phyloP scores from a whole-genome alignment of 2,329 filamentous ascomycete species.

The Hypomyces rosellus region DNA sequence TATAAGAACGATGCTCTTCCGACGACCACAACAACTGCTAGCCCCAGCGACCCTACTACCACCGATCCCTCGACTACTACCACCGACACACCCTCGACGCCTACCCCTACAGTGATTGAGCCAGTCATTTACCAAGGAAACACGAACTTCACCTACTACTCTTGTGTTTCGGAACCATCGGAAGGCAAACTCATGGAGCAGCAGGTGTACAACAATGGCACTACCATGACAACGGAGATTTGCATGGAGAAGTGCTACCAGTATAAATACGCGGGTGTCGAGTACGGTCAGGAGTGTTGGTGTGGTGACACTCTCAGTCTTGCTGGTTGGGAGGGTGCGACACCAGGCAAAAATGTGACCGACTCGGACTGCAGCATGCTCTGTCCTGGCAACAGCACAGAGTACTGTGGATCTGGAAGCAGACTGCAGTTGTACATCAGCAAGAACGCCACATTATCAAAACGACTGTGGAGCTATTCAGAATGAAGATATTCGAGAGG shows the following conservation, averaged over 20 bases:
- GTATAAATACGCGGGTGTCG: constrained; percentile 30
- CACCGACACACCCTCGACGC: constrained; percentile 26
- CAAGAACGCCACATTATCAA: neutral
- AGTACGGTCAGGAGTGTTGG: constrained; percentile 34
- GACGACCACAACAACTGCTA: constrained; percentile 1
- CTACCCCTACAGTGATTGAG: constrained; percentile 22
- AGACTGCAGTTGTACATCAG: constrained; percentile 27
- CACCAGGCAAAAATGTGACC: constrained; percentile 24
- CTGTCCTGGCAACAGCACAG: constrained; percentile 28
- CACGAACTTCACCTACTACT: constrained; percentile 32
- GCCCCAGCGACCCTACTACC: neutral
- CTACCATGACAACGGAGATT: constrained; percentile 27
- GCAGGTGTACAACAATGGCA: constrained; percentile 24
- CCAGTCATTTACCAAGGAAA: constrained; percentile 28
- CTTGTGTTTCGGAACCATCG: constrained; percentile 29
- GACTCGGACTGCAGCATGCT: constrained; percentile 25
- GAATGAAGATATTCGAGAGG: neutral
- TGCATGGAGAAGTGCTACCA: constrained; percentile 28
- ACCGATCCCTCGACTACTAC: constrained; percentile 6
- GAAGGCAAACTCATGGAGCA: constrained; percentile 24
- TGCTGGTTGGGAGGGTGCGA: constrained; percentile 16
- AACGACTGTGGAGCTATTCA: neutral
- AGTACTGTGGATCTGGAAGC: constrained; percentile 25
- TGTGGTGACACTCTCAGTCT: constrained; percentile 28
- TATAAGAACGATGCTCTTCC: constrained; percentile 20